Base-by-base conservation (phyloP, 1,284 basidiomycete genomes). In the Neonothopanus nambi region DNA sequence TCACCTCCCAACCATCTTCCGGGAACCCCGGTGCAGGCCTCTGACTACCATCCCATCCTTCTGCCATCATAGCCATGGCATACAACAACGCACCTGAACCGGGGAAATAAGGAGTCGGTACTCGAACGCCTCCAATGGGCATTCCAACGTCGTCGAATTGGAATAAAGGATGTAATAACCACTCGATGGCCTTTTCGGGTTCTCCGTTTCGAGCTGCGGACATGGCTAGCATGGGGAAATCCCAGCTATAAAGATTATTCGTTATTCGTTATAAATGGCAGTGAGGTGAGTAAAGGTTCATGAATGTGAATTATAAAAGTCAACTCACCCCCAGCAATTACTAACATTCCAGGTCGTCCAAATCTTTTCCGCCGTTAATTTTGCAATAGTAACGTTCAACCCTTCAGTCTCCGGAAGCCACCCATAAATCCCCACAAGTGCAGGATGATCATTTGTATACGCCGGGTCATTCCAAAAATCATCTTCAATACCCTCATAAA, bases 181-280 rank as follows among this genome's bases (percentile, higher is more conserved):
- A 85, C 17, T 80, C 75, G 5, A 85, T 62, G 0, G 81, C 82
- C 57, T 76, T 67, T 39, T 76, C 73, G 5, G 71, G 63, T 26
- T 81, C 70, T 5, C 76, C 76, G 52, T 77, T 77, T 2, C 81
- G 72, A 17, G 81, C 81, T 13, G 81, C 81, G 1, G 79, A 80
- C 78, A 85, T 81, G 0, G 81, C 81, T 2, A 84, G 74, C 77
- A 84, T 78, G 0, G 80, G 79, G 58, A 83, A 83, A 64, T 84
- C 82, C 82, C 81, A 84, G 39, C 81, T 80, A 36, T n/a, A n/a
- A n/a, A n/a, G n/a, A n/a, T n/a, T n/a, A n/a, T n/a, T n/a, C n/a
- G n/a, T n/a, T n/a, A n/a, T n/a, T n/a, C 4, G 4, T 18, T 12
- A 26, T 13, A 12, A 12, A 15, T 7, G 8, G 23, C 13, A 40